A percentile compares a stretch with the other conserved stretches of the same genome.
Evolutionary conservation across 2,329 filamentous ascomycete genomes (phyloP).

Genomic region (Colletotrichum sp.): DNA sequence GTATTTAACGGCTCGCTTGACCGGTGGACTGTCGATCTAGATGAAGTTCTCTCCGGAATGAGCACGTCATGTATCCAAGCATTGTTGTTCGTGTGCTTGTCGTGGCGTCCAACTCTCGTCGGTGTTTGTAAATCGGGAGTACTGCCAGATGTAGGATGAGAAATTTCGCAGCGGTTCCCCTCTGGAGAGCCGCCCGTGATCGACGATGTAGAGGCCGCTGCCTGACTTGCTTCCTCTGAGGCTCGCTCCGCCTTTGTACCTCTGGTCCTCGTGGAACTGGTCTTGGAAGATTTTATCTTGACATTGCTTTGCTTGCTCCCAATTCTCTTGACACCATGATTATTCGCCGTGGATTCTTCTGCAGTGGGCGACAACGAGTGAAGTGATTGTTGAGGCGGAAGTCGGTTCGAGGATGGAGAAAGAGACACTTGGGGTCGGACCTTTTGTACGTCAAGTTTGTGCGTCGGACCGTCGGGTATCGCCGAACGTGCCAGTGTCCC

Average conservation of each 20-base stretch:
- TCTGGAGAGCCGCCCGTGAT: neutral
- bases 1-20: neutral
- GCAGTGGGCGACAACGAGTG: constrained; percentile 31
- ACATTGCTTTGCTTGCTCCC: neutral
- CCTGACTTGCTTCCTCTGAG: neutral
- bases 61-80: constrained; percentile 25
- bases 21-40: constrained; percentile 14
- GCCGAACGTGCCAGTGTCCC: constrained; percentile 1
- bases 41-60: constrained; percentile 32
- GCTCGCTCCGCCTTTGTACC: neutral
- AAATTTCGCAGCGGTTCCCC: neutral
- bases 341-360: constrained; percentile 28
- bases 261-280: neutral
- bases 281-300: too few species aligned
- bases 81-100: neutral
- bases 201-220: neutral
- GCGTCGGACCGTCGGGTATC: neutral
- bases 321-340: neutral
- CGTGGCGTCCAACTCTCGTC: neutral
- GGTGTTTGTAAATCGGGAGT: neutral
- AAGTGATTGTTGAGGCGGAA: constrained; percentile 15
- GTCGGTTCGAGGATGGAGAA: constrained; percentile 18
- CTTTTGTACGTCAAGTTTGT: constrained; percentile 20
- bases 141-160: neutral
- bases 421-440: constrained; percentile 19